Conservation (phyloP, 116 monocot species). For the Phalaenopsis hybrid region DNA sequence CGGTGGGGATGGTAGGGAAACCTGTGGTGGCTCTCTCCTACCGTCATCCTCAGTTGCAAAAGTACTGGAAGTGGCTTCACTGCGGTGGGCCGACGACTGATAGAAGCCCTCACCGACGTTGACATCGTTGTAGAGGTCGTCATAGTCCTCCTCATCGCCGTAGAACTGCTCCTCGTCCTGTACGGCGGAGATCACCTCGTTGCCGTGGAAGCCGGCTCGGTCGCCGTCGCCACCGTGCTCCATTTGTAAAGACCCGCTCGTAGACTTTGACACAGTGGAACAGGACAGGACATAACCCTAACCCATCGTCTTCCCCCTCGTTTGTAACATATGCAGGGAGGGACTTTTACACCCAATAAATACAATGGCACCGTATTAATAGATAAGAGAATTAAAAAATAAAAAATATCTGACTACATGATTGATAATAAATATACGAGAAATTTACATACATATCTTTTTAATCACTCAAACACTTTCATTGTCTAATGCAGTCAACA, state of each 20-base stretch:
- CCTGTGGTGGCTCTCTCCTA: constrained; percentile 2
- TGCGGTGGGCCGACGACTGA: constrained; percentile 24
- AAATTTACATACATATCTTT: too few relatives aligned
- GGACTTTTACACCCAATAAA: too few relatives aligned
- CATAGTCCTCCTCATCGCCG: constrained; percentile 82
- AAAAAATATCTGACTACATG: too few relatives aligned
- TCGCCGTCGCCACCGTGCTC: background rate
- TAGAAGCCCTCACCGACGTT: constrained; percentile 77
- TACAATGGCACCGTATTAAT: too few relatives aligned
- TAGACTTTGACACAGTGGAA: background rate
- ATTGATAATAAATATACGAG: too few relatives aligned
- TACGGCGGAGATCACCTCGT: constrained; percentile 57
- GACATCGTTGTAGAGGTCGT: constrained; percentile 92
- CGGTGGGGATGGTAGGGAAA: constrained; percentile 8
- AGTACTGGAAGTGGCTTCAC: background rate
- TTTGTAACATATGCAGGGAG: too few relatives aligned
- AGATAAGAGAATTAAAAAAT: too few relatives aligned
- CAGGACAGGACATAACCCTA: background rate
- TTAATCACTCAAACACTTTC: too few relatives aligned
- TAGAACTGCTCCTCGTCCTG: constrained; percentile 67
- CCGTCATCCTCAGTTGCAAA: background rate
- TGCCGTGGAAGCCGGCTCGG: constrained; percentile 26
- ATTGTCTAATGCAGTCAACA: too few relatives aligned
- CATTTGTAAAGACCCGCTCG: background rate
- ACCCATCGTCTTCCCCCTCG: background rate